These are phyloP conservation scores for Puccinia horiana DNA, from an alignment of 1,284 basidiomycete genomes.

Conservation along the genomic window DNA sequence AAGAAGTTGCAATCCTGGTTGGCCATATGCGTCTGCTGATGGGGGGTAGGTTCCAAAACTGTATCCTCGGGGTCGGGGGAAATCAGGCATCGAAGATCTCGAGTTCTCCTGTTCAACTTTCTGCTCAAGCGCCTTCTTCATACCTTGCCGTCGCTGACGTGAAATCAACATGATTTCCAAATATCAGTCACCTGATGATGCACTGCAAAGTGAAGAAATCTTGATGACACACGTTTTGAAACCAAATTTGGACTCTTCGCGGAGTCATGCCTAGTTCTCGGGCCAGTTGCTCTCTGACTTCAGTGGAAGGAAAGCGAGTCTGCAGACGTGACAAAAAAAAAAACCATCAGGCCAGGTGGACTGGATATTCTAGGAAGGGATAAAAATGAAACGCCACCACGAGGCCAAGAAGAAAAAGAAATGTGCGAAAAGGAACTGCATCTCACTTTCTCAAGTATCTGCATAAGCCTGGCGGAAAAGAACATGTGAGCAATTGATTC, in stretches of 20 bases:
- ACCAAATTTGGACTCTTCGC: conserved; percentile 74
- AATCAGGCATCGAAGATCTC: neutral
- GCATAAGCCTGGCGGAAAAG: conserved; percentile 21
- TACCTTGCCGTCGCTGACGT: conserved; percentile 40
- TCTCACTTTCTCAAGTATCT: conserved; percentile 41
- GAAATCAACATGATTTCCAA: neutral
- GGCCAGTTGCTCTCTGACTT: conserved; percentile 78
- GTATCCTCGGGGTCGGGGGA: conserved; percentile 11
- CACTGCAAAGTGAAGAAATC: neutral
- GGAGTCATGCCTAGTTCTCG: conserved; percentile 77
- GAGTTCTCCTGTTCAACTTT: conserved; percentile 22
- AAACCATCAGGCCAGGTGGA: conserved; percentile 11
- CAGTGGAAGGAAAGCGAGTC: conserved; percentile 81
- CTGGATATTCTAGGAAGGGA: neutral
- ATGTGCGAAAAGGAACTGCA: neutral
- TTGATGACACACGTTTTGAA: conserved; percentile 52
- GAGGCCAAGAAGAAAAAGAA: neutral
- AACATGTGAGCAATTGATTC: neutral
- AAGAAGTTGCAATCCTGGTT: neutral
- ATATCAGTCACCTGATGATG: neutral
- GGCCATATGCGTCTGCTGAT: conserved; percentile 11
- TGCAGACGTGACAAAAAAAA: conserved; percentile 56
- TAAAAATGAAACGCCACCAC: too few relatives aligned
- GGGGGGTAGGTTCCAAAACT: conserved; percentile 39
- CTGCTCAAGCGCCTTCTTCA: conserved; percentile 46